Percentiles rank a stretch among this genome's conserved stretches.
These are phyloP conservation scores for Silene latifolia DNA, from an alignment of 148 eudicot genomes.

Conservation along the genomic window DNA sequence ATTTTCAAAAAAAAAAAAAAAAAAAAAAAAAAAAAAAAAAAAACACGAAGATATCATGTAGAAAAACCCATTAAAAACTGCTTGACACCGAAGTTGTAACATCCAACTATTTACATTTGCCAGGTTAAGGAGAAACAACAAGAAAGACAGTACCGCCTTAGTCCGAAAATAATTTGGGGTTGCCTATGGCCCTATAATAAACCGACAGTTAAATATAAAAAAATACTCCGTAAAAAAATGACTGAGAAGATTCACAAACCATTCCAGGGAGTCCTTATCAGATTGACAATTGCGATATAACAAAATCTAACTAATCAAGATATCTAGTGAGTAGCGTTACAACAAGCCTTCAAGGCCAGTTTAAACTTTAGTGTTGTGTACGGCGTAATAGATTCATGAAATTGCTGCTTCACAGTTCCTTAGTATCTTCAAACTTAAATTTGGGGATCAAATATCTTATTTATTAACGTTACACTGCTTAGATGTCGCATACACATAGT, in stretches of 20 bases:
- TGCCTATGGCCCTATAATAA: not conserved
- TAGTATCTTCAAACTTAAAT: not conserved
- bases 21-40: too few species aligned
- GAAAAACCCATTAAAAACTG: not conserved
- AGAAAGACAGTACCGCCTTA: not conserved
- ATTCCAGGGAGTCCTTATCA: too few species aligned
- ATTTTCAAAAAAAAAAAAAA: too few species aligned
- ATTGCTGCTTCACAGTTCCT: not conserved
- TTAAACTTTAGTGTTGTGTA: not conserved
- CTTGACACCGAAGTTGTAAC: not conserved
- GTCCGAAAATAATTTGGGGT: not conserved
- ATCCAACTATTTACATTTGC: not conserved
- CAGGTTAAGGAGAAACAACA: not conserved
- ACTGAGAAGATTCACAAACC: not conserved
- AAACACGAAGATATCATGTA: too few species aligned
- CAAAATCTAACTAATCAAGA: not conserved
- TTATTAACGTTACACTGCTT: not conserved
- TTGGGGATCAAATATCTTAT: not conserved
- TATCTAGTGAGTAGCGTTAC: not conserved
- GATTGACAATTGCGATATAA: too few species aligned
- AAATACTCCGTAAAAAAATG: too few species aligned
- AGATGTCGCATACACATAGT: not conserved
- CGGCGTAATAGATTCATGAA: not conserved
- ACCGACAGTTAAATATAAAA: not conserved
- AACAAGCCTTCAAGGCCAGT: not conserved